Conservation (phyloP, 2,329 filamentous ascomycete genomes). For the Epichloe festucae region DNA sequence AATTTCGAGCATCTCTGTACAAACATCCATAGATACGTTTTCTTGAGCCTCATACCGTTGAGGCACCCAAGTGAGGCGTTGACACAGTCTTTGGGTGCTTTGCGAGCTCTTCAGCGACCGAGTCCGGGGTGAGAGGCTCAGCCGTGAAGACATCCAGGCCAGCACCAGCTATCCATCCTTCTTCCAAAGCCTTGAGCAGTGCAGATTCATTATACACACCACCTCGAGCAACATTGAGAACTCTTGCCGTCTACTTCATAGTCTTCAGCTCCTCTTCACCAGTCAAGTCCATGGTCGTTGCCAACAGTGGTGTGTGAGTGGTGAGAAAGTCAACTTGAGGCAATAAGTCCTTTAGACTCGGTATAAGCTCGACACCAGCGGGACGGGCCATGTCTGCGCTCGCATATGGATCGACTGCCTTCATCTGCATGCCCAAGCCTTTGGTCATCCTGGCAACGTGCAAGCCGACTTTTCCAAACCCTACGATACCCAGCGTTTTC, state of each 20-base stretch:
- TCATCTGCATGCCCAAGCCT: slow-evolving; percentile 62
- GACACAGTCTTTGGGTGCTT: slow-evolving; percentile 60
- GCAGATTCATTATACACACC: slow-evolving; percentile 70
- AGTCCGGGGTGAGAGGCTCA: slow-evolving; percentile 48
- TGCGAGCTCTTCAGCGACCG: slow-evolving; percentile 49
- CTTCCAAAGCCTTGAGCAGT: slow-evolving; percentile 55
- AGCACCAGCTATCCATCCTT: slow-evolving; percentile 60
- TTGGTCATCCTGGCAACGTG: slow-evolving; percentile 69
- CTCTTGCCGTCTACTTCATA: slow-evolving; percentile 62
- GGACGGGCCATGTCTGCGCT: slow-evolving; percentile 57
- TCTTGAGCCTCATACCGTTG: slow-evolving; percentile 73
- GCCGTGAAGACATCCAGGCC: slow-evolving; percentile 70
- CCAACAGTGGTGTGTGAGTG: slow-evolving; percentile 68
- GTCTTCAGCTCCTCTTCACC: slow-evolving; percentile 49
- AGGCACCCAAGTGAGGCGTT: slow-evolving; percentile 69
- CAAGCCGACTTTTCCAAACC: slow-evolving; percentile 71
- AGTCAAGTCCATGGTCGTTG: slow-evolving; percentile 63
- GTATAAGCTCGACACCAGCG: slow-evolving; percentile 51
- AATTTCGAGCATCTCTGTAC: slow-evolving; percentile 64
- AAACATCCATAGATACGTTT: slow-evolving; percentile 73
- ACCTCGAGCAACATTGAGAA: slow-evolving; percentile 69
- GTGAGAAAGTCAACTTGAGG: slow-evolving; percentile 63
- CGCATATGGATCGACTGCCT: slow-evolving; percentile 67
- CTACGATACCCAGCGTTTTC: slow-evolving; percentile 65
- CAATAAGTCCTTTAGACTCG: slow-evolving; percentile 45